Base-by-base conservation (phyloP, 148 eudicot genomes). In the Pharnaceum exiguum region DNA sequence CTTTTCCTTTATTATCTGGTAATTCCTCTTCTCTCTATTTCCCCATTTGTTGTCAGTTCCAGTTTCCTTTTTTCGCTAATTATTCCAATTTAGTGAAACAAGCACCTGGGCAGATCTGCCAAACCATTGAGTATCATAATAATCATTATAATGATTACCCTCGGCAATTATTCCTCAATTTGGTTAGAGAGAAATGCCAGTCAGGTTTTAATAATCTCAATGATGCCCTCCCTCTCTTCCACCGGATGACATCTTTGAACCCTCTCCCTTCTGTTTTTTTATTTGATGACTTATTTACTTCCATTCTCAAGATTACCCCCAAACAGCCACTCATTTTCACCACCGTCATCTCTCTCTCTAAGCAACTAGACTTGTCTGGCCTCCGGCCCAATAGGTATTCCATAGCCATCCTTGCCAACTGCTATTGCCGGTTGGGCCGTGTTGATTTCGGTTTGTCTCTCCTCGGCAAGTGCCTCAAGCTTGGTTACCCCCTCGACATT, bases 341-440 rank as follows among this genome's bases (percentile, higher is more conserved):
- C 21, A 59, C 53, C 8, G 32, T 49, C 1, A 19, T 60, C 21
- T 33, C 65, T 48, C 65, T 60, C 45, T 16, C 1, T n/a, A 48
- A 16, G 3, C 44, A 60, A 1, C 55, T 60, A 5, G 33, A 48
- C 2, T n/a, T 60, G 0, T 35, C 17, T 0, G 65, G 46, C 48
- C 12, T 60, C 24, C 44, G 46, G 2, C 46, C 46, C 19, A 5
- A 60, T 37, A 11, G 0, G 12, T 37, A 60, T 60, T 47, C 55
- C 4, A 2, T 48, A 30, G 31, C 17, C 9, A 61, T 61, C 12
- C 55, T 61, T 5, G 35, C 35, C 10, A 61, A 48, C 5, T 61
- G 55, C 1, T 61, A 61, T 25, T 61, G 65, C 55, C 46, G 30
- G 6, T 48, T 61, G 36, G 46, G 36, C 5, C 46, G 25, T 17